Evolutionary conservation across 352 stramenopile species (phyloP).

Genomic region (Phytopythium montanum): DNA sequence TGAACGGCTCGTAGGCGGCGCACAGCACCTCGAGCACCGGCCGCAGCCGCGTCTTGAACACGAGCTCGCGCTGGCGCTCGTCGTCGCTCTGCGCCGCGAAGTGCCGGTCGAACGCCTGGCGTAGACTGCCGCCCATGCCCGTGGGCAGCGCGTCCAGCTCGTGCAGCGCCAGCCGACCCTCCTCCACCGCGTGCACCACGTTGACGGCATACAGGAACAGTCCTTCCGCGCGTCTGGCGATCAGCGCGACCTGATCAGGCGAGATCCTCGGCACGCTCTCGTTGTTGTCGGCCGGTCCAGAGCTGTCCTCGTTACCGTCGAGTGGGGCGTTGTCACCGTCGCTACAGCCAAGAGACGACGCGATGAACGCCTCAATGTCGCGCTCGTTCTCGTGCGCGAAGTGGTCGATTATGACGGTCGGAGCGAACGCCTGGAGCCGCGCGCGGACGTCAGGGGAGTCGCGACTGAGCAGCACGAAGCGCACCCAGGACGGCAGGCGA

Average conservation of each 20-base stretch:
- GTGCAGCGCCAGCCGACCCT: conserved; percentile 41
- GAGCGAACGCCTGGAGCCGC: conserved; percentile 51
- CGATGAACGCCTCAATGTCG: conserved; percentile 29
- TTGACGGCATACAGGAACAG: conserved; percentile 77
- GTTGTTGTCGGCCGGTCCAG: not conserved
- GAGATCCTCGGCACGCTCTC: conserved; percentile 15
- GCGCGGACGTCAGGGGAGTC: conserved; percentile 53
- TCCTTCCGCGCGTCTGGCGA: conserved; percentile 52
- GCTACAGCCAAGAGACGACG: not conserved
- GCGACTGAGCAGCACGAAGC: conserved; percentile 59
- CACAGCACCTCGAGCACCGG: conserved; percentile 69
- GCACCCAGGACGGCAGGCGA: conserved; percentile 62
- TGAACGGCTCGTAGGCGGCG: conserved; percentile 60
- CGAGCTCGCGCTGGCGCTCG: conserved; percentile 11
- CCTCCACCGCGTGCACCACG: conserved; percentile 59
- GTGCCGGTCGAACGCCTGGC: conserved; percentile 69
- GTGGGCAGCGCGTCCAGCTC: conserved; percentile 54
- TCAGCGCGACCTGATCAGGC: conserved; percentile 37
- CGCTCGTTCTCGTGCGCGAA: conserved; percentile 42
- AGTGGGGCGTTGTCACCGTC: not conserved
- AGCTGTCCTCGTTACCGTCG: not conserved
- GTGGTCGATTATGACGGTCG: conserved; percentile 40
- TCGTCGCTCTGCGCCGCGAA: conserved; percentile 29
- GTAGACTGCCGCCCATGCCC: conserved; percentile 62
- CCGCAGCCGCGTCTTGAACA: conserved; percentile 54